phyloP scores from a whole-genome alignment of 148 eudicot genomes.

The Diospyros lotus region DNA sequence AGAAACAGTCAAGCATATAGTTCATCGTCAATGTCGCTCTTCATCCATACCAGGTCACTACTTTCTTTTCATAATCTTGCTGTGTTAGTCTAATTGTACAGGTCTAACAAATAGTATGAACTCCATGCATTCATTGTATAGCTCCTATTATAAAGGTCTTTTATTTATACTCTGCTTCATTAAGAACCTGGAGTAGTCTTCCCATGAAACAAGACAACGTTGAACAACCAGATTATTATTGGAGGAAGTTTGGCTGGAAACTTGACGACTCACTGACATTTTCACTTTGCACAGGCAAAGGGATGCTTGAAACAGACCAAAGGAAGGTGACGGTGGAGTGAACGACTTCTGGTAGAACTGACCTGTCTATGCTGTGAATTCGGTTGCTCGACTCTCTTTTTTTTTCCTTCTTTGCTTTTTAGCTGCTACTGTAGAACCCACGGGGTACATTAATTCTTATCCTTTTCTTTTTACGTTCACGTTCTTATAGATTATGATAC shows the following conservation, averaged over 20 bases:
- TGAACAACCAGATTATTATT: neutral
- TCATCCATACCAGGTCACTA: neutral
- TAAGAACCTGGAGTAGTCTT: neutral
- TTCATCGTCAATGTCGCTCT: slow-evolving; percentile 14
- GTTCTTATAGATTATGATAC: no score
- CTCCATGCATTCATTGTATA: no score
- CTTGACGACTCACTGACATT: neutral
- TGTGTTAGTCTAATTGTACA: neutral
- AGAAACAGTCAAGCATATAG: slow-evolving; percentile 20
- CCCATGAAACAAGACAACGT: no score
- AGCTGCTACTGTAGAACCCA: no score
- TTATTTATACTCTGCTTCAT: no score
- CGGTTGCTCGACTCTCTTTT: neutral
- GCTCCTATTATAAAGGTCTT: no score
- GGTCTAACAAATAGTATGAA: no score
- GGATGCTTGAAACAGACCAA: neutral
- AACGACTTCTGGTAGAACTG: neutral
- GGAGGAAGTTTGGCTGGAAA: neutral
- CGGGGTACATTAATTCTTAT: no score
- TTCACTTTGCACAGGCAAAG: neutral
- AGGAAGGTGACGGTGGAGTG: neutral
- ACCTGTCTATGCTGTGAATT: neutral
- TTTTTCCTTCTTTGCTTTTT: neutral
- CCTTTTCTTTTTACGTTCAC: no score
- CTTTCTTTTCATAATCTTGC: neutral